These are phyloP conservation scores for Neonectria hederae DNA, from an alignment of 2,329 filamentous ascomycete genomes.

Conservation along the genomic window DNA sequence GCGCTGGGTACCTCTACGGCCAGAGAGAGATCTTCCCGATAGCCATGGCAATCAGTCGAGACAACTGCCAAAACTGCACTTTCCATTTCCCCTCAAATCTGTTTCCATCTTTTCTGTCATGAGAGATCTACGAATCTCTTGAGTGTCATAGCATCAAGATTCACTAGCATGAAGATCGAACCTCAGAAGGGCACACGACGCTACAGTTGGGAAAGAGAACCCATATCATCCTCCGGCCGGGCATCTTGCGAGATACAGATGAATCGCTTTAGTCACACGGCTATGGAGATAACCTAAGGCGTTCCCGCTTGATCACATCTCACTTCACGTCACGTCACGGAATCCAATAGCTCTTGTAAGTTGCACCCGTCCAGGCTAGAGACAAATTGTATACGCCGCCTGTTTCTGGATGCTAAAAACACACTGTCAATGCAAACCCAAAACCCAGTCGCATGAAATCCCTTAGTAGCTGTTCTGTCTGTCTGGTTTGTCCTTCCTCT, in stretches of 20 bases:
- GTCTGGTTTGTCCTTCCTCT: constrained; percentile 48
- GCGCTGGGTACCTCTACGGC: neutral
- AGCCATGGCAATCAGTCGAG: neutral
- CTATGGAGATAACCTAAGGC: no score
- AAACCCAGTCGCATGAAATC: constrained; percentile 51
- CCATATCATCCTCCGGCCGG: neutral
- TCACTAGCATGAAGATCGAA: neutral
- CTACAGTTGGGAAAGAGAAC: neutral
- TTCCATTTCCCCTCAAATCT: neutral
- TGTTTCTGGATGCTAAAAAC: constrained; percentile 45
- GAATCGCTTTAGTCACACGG: neutral
- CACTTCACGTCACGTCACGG: neutral
- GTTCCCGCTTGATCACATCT: neutral
- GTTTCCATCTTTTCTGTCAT: neutral
- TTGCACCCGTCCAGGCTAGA: constrained; percentile 27
- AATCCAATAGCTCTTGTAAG: neutral
- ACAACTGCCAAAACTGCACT: neutral
- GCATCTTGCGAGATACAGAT: neutral
- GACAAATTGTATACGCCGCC: constrained; percentile 46
- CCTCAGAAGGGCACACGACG: neutral
- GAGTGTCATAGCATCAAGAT: neutral
- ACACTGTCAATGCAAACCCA: constrained; percentile 51
- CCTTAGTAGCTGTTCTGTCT: constrained; percentile 51
- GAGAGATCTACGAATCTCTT: neutral
- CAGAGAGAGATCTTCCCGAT: neutral